phyloP scores from a whole-genome alignment of 2,329 filamentous ascomycete genomes.

The Penicillium sp. region DNA sequence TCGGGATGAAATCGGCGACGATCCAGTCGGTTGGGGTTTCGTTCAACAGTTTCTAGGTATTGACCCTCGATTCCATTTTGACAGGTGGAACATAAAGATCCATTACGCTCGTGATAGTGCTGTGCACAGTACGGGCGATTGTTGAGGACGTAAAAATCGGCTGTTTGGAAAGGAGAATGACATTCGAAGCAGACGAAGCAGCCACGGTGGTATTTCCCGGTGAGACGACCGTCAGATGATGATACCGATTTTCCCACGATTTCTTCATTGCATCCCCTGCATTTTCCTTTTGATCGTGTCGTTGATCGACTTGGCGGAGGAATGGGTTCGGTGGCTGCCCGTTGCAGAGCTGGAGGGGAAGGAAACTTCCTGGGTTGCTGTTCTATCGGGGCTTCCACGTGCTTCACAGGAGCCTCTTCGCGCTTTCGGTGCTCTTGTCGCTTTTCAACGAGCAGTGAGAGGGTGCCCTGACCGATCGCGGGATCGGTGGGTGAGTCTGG shows the following conservation, averaged over 20 bases:
- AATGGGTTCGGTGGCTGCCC: constrained; percentile 31
- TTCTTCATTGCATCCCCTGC: constrained; percentile 73
- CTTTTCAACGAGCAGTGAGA: constrained; percentile 35
- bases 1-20: constrained; percentile 77
- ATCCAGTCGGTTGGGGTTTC: constrained; percentile 30
- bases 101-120: constrained; percentile 90
- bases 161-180: constrained; percentile 73
- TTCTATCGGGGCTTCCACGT: constrained; percentile 1
- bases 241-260: constrained; percentile 93
- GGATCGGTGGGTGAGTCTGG: constrained; percentile 51
- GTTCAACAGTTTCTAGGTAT: constrained; percentile 76
- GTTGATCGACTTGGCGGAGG: constrained; percentile 37
- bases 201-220: constrained; percentile 88
- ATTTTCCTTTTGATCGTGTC: constrained; percentile 64
- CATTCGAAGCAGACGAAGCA: constrained; percentile 93
- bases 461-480: constrained; percentile 40
- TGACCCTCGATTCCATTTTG: constrained; percentile 86
- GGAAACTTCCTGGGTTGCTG: constrained; percentile 12
- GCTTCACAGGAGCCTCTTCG: constrained; percentile 3
- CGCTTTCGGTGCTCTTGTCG: constrained; percentile 1
- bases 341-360: constrained; percentile 27
- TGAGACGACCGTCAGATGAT: constrained; percentile 86
- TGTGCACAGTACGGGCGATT: constrained; percentile 87
- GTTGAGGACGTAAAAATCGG: constrained; percentile 87
- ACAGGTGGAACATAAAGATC: constrained; percentile 78